Evolutionary conservation across 108 stramenopile species (phyloP).

Genomic region (Cyclotella distinguenda): DNA sequence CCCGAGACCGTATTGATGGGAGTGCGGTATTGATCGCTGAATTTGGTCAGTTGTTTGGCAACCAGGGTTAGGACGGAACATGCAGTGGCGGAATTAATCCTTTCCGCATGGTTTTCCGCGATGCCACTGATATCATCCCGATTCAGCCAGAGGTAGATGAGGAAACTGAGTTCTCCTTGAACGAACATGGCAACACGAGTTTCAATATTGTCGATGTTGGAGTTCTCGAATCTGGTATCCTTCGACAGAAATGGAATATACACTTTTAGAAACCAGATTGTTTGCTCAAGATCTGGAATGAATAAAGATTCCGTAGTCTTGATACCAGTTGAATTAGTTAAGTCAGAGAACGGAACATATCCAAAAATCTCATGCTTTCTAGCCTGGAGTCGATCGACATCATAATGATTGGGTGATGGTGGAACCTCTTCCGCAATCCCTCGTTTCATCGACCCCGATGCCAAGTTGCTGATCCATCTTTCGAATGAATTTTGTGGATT

Average conservation of each 20-base stretch:
- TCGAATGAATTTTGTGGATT: slow-evolving; percentile 12
- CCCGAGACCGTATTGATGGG: slow-evolving; percentile 13
- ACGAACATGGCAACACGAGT: slow-evolving; percentile 43
- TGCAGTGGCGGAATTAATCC: slow-evolving; percentile 9
- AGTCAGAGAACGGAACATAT: background rate
- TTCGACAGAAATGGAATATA: no score
- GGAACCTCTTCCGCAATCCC: background rate
- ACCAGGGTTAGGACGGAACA: slow-evolving; percentile 25
- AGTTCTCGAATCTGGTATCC: background rate
- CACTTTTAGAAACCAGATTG: no score
- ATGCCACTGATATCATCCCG: no score
- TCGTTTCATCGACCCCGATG: slow-evolving; percentile 1
- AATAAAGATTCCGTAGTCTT: background rate
- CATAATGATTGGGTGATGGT: background rate
- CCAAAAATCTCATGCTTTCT: background rate
- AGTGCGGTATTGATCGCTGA: slow-evolving; percentile 30
- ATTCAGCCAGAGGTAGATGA: slow-evolving; percentile 42
- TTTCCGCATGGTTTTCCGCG: background rate
- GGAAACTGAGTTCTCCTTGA: slow-evolving; percentile 41
- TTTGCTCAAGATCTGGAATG: slow-evolving; percentile 1
- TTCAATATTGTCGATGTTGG: slow-evolving; percentile 21
- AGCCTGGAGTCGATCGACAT: background rate
- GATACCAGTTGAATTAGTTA: background rate
- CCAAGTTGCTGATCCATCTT: slow-evolving; percentile 20
- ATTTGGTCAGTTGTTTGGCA: slow-evolving; percentile 10